phyloP scores from a whole-genome alignment of 306 rosid genomes.

The Gynostemma pentaphyllum region DNA sequence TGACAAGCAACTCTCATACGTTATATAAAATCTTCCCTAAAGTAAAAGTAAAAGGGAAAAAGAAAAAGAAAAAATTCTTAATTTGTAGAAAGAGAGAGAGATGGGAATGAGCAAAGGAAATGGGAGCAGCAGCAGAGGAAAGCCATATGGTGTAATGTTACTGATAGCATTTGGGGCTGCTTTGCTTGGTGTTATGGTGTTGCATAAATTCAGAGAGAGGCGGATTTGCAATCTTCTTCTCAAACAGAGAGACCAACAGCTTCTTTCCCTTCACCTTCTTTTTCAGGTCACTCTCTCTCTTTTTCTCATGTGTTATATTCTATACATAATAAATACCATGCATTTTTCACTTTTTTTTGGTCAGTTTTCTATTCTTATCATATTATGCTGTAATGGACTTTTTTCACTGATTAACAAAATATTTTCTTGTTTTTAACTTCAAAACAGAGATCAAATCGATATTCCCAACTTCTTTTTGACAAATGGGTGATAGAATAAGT shows the following conservation, averaged over 20 bases:
- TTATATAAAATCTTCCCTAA: neutral
- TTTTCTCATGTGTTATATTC: conserved; percentile 15
- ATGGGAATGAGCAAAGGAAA: conserved; percentile 37
- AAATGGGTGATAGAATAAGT: too few relatives aligned
- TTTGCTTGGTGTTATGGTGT: conserved; percentile 64
- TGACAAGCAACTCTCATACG: conserved; percentile 51
- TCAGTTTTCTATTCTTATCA: too few relatives aligned
- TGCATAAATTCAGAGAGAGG: conserved; percentile 70
- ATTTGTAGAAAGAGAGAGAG: conserved; percentile 8
- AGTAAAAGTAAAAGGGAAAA: too few relatives aligned
- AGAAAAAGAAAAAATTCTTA: too few relatives aligned
- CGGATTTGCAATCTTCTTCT: conserved; percentile 63
- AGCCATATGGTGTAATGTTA: conserved; percentile 36
- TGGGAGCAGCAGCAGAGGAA: conserved; percentile 38
- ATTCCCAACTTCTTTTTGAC: too few relatives aligned
- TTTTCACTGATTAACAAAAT: neutral
- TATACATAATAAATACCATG: conserved; percentile 20
- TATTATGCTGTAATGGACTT: too few relatives aligned
- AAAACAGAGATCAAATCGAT: too few relatives aligned
- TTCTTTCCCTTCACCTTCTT: conserved; percentile 53
- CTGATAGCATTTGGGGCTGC: conserved; percentile 71
- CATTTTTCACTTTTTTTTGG: conserved; percentile 1
- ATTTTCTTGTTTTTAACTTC: neutral
- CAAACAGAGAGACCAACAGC: conserved; percentile 44
- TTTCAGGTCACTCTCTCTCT: conserved; percentile 33